Evolutionary conservation across 1,284 basidiomycete species (phyloP).

Genomic region (Xerocomus nothofagi): DNA sequence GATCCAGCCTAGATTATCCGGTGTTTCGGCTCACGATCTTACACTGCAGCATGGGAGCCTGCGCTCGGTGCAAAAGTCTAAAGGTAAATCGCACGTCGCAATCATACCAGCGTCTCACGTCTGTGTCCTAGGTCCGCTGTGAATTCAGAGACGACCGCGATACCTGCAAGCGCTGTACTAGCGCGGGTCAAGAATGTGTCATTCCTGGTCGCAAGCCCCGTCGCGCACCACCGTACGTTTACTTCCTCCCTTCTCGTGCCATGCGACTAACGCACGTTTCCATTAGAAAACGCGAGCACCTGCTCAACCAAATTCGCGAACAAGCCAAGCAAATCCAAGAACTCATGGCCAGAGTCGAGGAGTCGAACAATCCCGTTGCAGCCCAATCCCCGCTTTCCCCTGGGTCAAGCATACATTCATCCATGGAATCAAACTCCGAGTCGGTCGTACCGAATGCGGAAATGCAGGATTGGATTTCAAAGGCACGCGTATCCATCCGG

Average conservation of each 20-base stretch:
- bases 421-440: constrained; percentile 29
- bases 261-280: constrained; percentile 7
- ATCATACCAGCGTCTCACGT: background rate
- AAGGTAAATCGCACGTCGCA: constrained; percentile 44
- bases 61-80: constrained; percentile 69
- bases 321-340: constrained; percentile 69
- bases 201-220: constrained; percentile 77
- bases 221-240: constrained; percentile 68
- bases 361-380: constrained; percentile 19
- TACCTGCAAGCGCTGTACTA: constrained; percentile 67
- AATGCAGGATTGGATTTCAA: constrained; percentile 71
- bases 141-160: constrained; percentile 68
- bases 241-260: background rate
- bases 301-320: constrained; percentile 68
- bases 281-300: constrained; percentile 68
- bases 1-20: background rate
- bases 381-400: constrained; percentile 34
- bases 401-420: constrained; percentile 25
- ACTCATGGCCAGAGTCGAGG: constrained; percentile 64
- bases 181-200: constrained; percentile 65
- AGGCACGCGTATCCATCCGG: constrained; percentile 63
- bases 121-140: constrained; percentile 54
- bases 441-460: constrained; percentile 37
- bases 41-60: constrained; percentile 51
- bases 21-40: constrained; percentile 2